Evolutionary conservation across 2,329 filamentous ascomycete species (phyloP), one percentile per base, ranked within the genome.

Genomic region (Trichoderma sp.): DNA sequence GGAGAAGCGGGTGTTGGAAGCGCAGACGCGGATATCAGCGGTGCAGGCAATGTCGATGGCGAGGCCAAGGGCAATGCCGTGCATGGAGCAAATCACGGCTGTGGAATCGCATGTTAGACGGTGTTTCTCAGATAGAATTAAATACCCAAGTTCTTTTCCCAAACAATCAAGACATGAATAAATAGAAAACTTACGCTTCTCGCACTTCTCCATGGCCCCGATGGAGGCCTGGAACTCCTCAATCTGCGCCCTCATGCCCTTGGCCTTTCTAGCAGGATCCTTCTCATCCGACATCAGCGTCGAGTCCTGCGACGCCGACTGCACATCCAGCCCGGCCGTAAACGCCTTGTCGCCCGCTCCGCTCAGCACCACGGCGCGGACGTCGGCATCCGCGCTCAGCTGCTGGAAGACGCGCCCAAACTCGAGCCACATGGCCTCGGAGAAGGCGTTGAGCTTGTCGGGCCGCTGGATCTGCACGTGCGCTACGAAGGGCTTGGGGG

Each of bases 401-500:
- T 86, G 84, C 67, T 82, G 79, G 82, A 98, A 95, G 72, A 96
- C 84, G 13, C 78, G 75, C 66, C 89, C 87, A 70, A 97, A 84
- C 81, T 97, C 93, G 64, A 90, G 82, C 93, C 94, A 97, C 89
- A 97, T 94, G 64, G 87, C 82, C 77, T 92, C 89, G 72, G 88
- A 86, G 78, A 97, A 97, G 71, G 94, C 89, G 78, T 98, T 98
- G 78, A 97, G 83, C 82, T 97, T 97, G 72, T 87, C 80, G 1
- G 94, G 88, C 1, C 94, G 87, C 82, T 96, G 94, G 80, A 97
- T 97, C 80, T 97, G 90, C 68, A 98, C 91, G 77, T 97, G 92
- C n/a, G 90, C 92, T 58, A 97, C 90, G 81, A 89, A 89, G 74
- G 90, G 85, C 42, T 81, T 75, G 0, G 93, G 92, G 50, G 88